Conservation (phyloP, 1,284 basidiomycete species). For the Phylloboletellus chloephorus region DNA sequence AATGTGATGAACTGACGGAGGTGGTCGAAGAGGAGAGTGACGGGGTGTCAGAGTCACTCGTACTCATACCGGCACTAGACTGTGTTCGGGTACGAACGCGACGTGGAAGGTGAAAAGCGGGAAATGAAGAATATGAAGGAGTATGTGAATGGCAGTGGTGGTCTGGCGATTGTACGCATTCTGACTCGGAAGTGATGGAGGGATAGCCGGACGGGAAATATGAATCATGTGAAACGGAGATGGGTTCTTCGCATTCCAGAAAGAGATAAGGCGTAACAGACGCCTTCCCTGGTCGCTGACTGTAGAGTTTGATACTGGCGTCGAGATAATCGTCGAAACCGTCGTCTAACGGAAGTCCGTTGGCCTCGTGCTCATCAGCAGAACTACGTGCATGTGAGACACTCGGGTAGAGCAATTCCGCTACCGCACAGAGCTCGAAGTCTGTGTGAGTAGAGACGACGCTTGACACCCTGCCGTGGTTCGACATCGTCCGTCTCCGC, state of each 20-base stretch:
- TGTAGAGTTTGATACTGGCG: slow-evolving; percentile 11
- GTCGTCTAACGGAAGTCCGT: slow-evolving; percentile 27
- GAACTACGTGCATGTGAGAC: slow-evolving; percentile 21
- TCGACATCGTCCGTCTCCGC: slow-evolving; percentile 16
- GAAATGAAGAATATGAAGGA: slow-evolving; percentile 15
- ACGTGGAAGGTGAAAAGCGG: slow-evolving; percentile 24
- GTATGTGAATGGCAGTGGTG: slow-evolving; percentile 24
- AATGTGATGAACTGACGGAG: slow-evolving; percentile 39
- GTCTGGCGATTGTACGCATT: slow-evolving; percentile 31
- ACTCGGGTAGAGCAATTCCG: slow-evolving; percentile 34
- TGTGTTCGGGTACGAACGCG: slow-evolving; percentile 21
- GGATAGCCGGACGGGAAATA: slow-evolving; percentile 12
- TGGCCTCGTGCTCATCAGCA: slow-evolving; percentile 30
- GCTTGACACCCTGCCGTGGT: slow-evolving; percentile 27
- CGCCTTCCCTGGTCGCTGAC: slow-evolving; percentile 8
- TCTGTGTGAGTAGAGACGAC: slow-evolving; percentile 35
- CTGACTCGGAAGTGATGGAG: slow-evolving; percentile 32
- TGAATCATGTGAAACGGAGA: slow-evolving; percentile 24
- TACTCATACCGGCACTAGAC: slow-evolving; percentile 28
- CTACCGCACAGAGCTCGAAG: slow-evolving; percentile 35
- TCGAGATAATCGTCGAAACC: slow-evolving; percentile 28
- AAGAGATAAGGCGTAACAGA: slow-evolving; percentile 23
- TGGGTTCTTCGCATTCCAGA: slow-evolving; percentile 29
- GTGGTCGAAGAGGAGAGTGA: slow-evolving; percentile 39
- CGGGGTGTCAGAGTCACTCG: slow-evolving; percentile 40